A percentile compares a stretch with the other conserved stretches of the same genome.
Evolutionary conservation across 1,139 yeast genomes (phyloP).

Genomic region (Hansenula sp.): DNA sequence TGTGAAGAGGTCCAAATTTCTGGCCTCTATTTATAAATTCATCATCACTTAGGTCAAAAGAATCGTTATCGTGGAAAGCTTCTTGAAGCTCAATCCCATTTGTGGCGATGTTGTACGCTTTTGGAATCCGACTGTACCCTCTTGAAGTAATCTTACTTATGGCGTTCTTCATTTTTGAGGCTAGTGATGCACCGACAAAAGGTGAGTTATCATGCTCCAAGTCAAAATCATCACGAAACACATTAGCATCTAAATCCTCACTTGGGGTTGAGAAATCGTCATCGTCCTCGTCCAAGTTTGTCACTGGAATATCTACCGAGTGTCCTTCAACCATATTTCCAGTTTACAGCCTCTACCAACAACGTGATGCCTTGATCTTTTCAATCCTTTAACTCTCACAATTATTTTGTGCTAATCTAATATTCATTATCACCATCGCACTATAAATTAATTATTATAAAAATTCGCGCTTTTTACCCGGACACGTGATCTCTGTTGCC

Average conservation of each 20-base stretch:
- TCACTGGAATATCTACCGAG: constrained; percentile 52
- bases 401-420: too few species aligned
- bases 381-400: too few species aligned
- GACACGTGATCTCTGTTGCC: neutral
- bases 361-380: too few species aligned
- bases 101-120: constrained; percentile 4
- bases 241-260: constrained; percentile 13
- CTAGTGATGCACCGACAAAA: constrained; percentile 2
- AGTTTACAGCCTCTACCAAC: too few species aligned
- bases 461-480: neutral
- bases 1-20: neutral
- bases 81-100: constrained; percentile 27
- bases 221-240: constrained; percentile 31
- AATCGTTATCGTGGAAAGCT: constrained; percentile 14
- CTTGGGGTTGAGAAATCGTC: constrained; percentile 32
- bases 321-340: constrained; percentile 20
- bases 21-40: constrained; percentile 16
- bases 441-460: too few species aligned
- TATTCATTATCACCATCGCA: too few species aligned
- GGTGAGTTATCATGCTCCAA: constrained; percentile 17
- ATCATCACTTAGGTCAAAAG: constrained; percentile 21
- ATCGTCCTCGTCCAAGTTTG: constrained; percentile 50
- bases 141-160: constrained; percentile 5
- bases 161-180: constrained; percentile 7
- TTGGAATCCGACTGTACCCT: constrained; percentile 14